phyloP scores from a whole-genome alignment of 176 grass and related monocot species.

The Saccharum spontaneum region DNA sequence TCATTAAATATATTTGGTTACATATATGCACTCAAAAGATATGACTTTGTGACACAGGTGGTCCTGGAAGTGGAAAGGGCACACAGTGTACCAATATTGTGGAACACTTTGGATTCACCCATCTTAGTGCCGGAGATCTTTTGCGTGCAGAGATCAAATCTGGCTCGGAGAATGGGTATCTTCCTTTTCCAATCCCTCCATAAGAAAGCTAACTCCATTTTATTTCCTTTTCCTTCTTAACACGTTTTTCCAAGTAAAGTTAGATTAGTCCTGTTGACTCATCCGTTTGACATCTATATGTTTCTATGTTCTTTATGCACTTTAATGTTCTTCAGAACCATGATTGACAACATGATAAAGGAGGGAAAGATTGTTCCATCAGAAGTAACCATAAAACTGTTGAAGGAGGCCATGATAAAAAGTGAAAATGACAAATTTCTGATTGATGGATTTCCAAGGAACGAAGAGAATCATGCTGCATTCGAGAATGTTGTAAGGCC shows the following conservation, averaged over 20 bases:
- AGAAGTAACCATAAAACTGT: constrained; percentile 87
- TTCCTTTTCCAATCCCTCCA: constrained; percentile 13
- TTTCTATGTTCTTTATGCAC: constrained; percentile 27
- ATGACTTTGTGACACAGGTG: constrained; percentile 38
- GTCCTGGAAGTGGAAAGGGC: constrained; percentile 94
- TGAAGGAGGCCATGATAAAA: constrained; percentile 77
- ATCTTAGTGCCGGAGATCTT: constrained; percentile 94
- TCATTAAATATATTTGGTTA: neutral
- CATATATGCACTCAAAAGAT: neutral
- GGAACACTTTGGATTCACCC: constrained; percentile 78
- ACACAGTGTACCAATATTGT: constrained; percentile 90
- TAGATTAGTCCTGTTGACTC: neutral
- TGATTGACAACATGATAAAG: constrained; percentile 95
- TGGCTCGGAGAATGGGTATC: constrained; percentile 77
- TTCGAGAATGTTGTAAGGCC: constrained; percentile 77
- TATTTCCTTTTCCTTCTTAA: constrained; percentile 15
- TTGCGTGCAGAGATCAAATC: constrained; percentile 77
- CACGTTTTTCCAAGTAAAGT: neutral
- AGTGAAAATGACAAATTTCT: constrained; percentile 75
- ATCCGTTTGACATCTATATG: neutral
- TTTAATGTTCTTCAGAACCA: constrained; percentile 53
- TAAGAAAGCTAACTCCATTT: constrained; percentile 6
- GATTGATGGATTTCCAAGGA: constrained; percentile 91
- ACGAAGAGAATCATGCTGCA: constrained; percentile 89
- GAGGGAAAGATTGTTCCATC: constrained; percentile 92